Percentiles rank a stretch among this genome's conserved stretches.
These are phyloP conservation scores for Trametes cubensis DNA, from an alignment of 768 basidiomycete genomes.

Conservation along the genomic window DNA sequence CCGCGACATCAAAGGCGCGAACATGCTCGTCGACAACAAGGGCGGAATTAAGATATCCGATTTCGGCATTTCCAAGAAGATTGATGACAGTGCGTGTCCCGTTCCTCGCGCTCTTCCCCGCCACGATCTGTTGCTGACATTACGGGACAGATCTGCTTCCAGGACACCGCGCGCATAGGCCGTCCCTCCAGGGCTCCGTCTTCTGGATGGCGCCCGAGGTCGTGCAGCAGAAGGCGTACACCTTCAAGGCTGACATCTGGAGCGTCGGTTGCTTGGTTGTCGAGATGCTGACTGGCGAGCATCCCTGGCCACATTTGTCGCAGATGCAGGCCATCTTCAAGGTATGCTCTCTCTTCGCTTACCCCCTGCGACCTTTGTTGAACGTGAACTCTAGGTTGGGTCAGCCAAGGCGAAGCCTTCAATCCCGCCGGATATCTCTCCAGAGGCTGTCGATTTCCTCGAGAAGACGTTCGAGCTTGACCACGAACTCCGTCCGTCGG, in stretches of 20 bases:
- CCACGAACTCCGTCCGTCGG: constrained; percentile 78
- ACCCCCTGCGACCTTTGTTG: neutral
- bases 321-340: constrained; percentile 99
- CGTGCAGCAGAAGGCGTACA: constrained; percentile 93
- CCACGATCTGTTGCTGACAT: constrained; percentile 1
- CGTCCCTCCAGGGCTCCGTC: constrained; percentile 95
- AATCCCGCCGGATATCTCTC: constrained; percentile 88
- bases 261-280: constrained; percentile 93
- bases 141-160: constrained; percentile 42
- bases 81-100: constrained; percentile 80
- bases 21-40: constrained; percentile 97
- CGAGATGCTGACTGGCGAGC: constrained; percentile 96
- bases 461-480: constrained; percentile 85
- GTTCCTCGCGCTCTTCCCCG: neutral
- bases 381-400: constrained; percentile 66
- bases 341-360: constrained; percentile 43
- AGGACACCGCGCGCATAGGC: constrained; percentile 78
- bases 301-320: constrained; percentile 92
- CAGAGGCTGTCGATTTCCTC: constrained; percentile 87
- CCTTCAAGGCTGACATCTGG: constrained; percentile 94
- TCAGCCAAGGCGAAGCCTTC: constrained; percentile 78
- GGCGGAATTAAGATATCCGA: constrained; percentile 97
- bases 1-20: constrained; percentile 98
- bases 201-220: constrained; percentile 99
- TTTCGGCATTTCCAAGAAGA: constrained; percentile 96